Evolutionary conservation across 768 basidiomycete species (phyloP), one percentile per base, ranked within the genome.

Genomic region (Suillus occidentalis): DNA sequence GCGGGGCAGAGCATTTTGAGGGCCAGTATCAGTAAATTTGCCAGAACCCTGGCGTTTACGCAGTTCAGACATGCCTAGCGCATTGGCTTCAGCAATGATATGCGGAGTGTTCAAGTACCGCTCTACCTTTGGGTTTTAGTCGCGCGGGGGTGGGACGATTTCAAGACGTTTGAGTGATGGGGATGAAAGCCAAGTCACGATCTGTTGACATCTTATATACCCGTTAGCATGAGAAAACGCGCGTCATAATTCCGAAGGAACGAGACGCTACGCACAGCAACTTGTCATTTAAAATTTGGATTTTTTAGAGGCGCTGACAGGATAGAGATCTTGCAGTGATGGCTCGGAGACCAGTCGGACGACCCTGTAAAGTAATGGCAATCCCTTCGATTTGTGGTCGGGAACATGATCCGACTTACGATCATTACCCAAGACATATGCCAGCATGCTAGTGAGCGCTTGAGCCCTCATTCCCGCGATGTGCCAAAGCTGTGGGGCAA

Each of bases 41-140:
- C 40, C 58, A 42, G 47, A 20, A 20, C 53, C n/a, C 31, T 66
- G 62, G 28, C 70, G 70, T 39, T 64, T 58, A 37, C 63, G 68
- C 50, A 70, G 25, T 43, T 55, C 47, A 13, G 64, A 66, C 63
- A 71, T 65, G 36, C 12, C n/a, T 42, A 20, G 6, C 34, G 36
- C 20, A 16, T 31, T 47, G 25, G 4, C 28, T 16, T 42, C 10
- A 59, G 58, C 20, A 20, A n/a, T 28, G 2, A 28, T 28, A 42
- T 28, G 25, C 5, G 18, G 6, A 59, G 28, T 10, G 20, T 59
- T 40, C 18, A 31, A 31, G 12, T 25, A 42, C 58, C 6, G 28
- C 25, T 20, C 18, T 25, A 42, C 40, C 40, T 42, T 42, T 13
- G 6, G 20, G 40, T 59, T 42, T 42, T 4, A 20, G 20, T 59